A percentile compares a stretch with the other conserved stretches of the same genome.
These are phyloP conservation scores for Acanthamoeba castellanii DNA, from an alignment of 208 protist genomes.

Conservation along the genomic window DNA sequence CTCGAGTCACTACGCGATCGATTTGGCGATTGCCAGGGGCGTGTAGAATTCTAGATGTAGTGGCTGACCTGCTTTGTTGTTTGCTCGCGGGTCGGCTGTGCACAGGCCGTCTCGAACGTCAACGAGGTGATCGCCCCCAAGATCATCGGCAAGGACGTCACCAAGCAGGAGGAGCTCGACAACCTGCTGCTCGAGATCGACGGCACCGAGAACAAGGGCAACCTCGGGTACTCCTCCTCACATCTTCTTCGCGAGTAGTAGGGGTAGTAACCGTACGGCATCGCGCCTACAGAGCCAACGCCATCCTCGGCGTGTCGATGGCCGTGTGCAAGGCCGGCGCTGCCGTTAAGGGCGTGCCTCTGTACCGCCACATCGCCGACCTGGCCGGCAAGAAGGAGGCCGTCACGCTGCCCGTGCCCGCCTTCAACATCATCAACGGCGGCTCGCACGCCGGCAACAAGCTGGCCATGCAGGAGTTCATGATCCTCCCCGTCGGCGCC, in stretches of 20 bases:
- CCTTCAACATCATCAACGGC: slow-evolving; percentile 99
- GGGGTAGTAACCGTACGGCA: not conserved
- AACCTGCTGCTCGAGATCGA: slow-evolving; percentile 96
- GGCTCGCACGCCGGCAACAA: slow-evolving; percentile 98
- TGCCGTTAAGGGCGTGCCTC: slow-evolving; percentile 90
- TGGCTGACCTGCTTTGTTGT: no score
- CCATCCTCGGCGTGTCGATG: slow-evolving; percentile 98
- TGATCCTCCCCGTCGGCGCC: slow-evolving; percentile 98
- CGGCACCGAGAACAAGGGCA: slow-evolving; percentile 97
- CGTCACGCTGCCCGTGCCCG: slow-evolving; percentile 89
- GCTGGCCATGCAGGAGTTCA: slow-evolving; percentile 98
- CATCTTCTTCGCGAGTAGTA: not conserved
- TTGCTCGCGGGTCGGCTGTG: no score
- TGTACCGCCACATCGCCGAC: slow-evolving; percentile 97
- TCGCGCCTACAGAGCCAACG: slow-evolving; percentile 96
- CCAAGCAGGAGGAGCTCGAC: slow-evolving; percentile 95
- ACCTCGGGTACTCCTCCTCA: slow-evolving; percentile 82
- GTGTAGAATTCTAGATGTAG: no score
- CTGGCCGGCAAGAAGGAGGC: slow-evolving; percentile 93
- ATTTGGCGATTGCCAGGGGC: no score
- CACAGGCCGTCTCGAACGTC: slow-evolving; percentile 97
- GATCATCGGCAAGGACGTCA: slow-evolving; percentile 94
- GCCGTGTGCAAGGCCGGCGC: slow-evolving; percentile 97
- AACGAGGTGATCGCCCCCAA: slow-evolving; percentile 95
- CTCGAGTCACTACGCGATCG: no score